Conservation (phyloP, 345 rosid genomes). For the Citrus hindsii region DNA sequence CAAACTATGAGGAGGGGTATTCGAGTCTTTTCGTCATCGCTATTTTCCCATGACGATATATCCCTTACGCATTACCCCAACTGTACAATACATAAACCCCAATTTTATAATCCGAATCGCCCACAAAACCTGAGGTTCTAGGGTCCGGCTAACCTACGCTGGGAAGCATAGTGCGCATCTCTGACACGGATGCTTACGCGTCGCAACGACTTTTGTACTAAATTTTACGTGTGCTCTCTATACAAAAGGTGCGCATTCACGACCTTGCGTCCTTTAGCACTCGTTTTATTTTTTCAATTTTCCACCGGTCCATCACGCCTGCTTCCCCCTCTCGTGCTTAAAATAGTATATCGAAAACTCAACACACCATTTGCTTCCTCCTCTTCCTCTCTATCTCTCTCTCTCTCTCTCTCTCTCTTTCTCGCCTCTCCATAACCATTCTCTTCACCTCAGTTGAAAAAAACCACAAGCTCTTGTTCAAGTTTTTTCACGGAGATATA, state of each 20-base stretch:
- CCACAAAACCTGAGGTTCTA: neutral
- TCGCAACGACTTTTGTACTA: conserved; percentile 5
- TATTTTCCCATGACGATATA: neutral
- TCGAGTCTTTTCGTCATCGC: neutral
- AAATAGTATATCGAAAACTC: neutral
- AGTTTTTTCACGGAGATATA: neutral
- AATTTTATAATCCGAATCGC: neutral
- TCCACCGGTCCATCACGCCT: neutral
- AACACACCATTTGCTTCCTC: neutral
- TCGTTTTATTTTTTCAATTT: conserved; percentile 2
- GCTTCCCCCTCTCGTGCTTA: neutral
- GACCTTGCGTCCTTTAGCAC: neutral
- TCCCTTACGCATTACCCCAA: too few species aligned
- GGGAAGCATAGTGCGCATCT: neutral
- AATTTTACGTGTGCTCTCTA: conserved; percentile 12
- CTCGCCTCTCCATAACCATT: neutral
- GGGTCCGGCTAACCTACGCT: neutral
- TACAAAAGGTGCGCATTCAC: conserved; percentile 19
- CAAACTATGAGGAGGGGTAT: neutral
- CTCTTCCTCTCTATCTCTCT: neutral
- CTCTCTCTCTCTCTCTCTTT: neutral
- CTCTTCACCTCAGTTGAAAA: neutral
- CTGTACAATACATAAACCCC: neutral
- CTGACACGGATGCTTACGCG: conserved; percentile 14
- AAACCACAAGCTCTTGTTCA: neutral